These are phyloP conservation scores for Calonectria crousiana DNA, from an alignment of 2,329 filamentous ascomycete genomes.

Conservation along the genomic window DNA sequence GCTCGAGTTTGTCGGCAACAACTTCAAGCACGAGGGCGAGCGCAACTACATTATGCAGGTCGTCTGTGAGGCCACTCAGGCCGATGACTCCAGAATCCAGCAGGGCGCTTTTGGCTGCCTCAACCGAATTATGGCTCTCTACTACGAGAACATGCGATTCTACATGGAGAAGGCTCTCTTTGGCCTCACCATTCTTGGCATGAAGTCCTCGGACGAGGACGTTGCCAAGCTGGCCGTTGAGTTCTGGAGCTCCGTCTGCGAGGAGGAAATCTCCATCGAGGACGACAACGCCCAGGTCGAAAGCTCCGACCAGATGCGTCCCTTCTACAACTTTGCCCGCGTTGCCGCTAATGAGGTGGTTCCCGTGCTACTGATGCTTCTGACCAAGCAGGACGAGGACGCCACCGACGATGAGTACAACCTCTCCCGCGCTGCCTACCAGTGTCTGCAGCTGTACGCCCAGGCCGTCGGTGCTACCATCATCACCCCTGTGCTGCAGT, in stretches of 20 bases:
- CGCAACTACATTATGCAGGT: conserved; percentile 99
- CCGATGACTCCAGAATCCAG: conserved; percentile 89
- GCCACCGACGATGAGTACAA: conserved; percentile 98
- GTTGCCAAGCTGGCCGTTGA: conserved; percentile 98
- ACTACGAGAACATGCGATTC: conserved; percentile 99
- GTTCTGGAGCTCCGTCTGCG: conserved; percentile 99
- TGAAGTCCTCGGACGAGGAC: conserved; percentile 98
- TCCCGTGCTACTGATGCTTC: conserved; percentile 86
- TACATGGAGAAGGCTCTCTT: conserved; percentile 99
- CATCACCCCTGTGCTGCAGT: conserved; percentile 86
- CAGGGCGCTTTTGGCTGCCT: conserved; percentile 96
- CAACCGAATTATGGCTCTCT: conserved; percentile 98
- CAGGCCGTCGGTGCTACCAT: conserved; percentile 89
- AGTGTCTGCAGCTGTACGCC: conserved; percentile 94
- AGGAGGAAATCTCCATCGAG: conserved; percentile 97
- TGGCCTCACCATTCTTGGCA: conserved; percentile 95
- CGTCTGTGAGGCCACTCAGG: conserved; percentile 98
- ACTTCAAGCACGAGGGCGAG: conserved; percentile 99
- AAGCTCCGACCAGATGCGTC: conserved; percentile 84
- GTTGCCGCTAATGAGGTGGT: conserved; percentile 95
- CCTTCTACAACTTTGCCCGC: conserved; percentile 95
- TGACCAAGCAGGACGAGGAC: conserved; percentile 98
- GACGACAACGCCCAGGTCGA: conserved; percentile 89
- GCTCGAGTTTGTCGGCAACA: conserved; percentile 96
- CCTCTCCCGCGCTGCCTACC: conserved; percentile 92